Base-by-base conservation (phyloP, 768 basidiomycete species). In the Hericium coralloides region DNA sequence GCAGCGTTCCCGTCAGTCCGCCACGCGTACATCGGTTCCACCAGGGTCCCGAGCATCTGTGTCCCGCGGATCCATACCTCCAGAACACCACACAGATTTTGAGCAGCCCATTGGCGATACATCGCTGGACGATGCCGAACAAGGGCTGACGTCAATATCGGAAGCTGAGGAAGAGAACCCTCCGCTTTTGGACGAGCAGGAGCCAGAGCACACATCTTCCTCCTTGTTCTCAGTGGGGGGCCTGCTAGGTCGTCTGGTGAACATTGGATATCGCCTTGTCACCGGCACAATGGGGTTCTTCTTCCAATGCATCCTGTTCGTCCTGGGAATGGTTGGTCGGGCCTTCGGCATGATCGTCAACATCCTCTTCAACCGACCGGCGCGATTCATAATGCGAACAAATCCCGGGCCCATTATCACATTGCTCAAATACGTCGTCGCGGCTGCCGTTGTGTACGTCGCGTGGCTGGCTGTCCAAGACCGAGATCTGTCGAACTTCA, bases 91-190 rank as follows among this genome's bases (percentile, higher is more conserved):
- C 9, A 76, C 64, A 36, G 65, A 67, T 43, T 26, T 55, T 38
- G 47, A 14, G 17, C 48, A 7, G 2, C 48, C 57, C 5, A 15
- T 15, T 4, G 57, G 51, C 14, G 63, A 71, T n/a, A 58, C 64
- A 10, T 65, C 67, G 7, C 60, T 66, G 38, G 74, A 79, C 23
- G 69, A 57, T 20, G 38, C 75, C 31, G 80, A 81, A 57, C 74
- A 77, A 60, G 78, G 80, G 2, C 75, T 89, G 25, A 71, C 79
- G 22, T 79, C 84, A 8, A 86, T 89, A 63, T 74, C 78, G 5
- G 88, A 89, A 72, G 73, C 75, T 26, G 82, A 89, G 3, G 85
- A 87, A 65, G 74, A 71, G 26, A 52, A 59, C 7, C 26, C 37
- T 8, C 39, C 9, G 18, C 14, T 37, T 15, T 23, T 25, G 7